Conservation (phyloP, 352 stramenopile species). For the Phytopythium chamaehyphon region DNA sequence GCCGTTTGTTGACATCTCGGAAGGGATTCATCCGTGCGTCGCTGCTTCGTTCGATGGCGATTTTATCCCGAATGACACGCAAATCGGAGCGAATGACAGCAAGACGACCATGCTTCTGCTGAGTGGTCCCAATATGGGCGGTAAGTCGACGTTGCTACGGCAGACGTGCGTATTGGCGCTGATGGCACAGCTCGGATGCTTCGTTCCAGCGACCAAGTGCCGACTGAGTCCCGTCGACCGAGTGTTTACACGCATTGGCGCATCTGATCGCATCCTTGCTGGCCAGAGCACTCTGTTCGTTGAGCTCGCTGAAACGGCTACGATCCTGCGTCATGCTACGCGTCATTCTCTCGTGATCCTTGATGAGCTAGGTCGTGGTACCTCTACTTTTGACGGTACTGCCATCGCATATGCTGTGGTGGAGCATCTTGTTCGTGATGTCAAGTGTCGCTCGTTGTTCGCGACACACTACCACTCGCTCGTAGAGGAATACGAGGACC, state of each 20-base stretch:
- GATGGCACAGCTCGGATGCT: slow-evolving; percentile 99
- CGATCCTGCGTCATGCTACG: slow-evolving; percentile 95
- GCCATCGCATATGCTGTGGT: slow-evolving; percentile 97
- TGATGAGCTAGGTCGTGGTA: slow-evolving; percentile 98
- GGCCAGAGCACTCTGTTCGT: slow-evolving; percentile 99
- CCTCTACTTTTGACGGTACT: slow-evolving; percentile 98
- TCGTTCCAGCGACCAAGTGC: slow-evolving; percentile 94
- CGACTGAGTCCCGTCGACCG: slow-evolving; percentile 96
- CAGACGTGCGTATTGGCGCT: slow-evolving; percentile 98
- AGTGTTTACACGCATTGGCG: slow-evolving; percentile 99
- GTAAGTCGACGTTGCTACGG: slow-evolving; percentile 97
- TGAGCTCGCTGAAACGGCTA: slow-evolving; percentile 97
- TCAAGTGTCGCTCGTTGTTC: slow-evolving; percentile 95
- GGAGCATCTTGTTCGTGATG: slow-evolving; percentile 86
- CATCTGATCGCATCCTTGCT: slow-evolving; percentile 96
- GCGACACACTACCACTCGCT: slow-evolving; percentile 99
- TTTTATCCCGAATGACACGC: slow-evolving; percentile 98
- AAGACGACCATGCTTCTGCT: slow-evolving; percentile 89
- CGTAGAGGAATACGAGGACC: slow-evolving; percentile 77
- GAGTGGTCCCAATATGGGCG: slow-evolving; percentile 98
- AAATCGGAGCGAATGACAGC: slow-evolving; percentile 65
- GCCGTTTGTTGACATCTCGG: slow-evolving; percentile 88
- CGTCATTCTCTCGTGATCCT: slow-evolving; percentile 96
- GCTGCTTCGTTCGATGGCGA: slow-evolving; percentile 76
- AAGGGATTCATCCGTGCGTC: slow-evolving; percentile 95